Conservation (phyloP, 192 early-diverging fungal genomes). For the Pilaira anomala region DNA sequence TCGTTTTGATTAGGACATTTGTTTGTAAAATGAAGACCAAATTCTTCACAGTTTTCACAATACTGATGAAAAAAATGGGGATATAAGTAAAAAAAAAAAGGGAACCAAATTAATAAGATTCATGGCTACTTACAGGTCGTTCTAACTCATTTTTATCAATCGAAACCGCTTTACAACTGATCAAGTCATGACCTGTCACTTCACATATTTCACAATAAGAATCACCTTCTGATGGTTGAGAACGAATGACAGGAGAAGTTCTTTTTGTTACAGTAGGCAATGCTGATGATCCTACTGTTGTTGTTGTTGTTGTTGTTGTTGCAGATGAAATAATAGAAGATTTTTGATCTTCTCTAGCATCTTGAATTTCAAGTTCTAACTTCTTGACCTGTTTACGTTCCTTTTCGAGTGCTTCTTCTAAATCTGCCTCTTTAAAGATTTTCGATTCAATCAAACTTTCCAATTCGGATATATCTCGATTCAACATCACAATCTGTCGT, state of each 20-base stretch:
- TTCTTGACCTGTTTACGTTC: constrained; percentile 43
- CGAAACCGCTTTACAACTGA: constrained; percentile 55
- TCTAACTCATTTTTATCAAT: constrained; percentile 30
- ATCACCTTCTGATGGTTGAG: too few relatives aligned
- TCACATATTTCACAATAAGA: constrained; percentile 71
- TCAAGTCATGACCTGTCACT: constrained; percentile 56
- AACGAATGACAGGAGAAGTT: not conserved
- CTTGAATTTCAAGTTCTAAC: constrained; percentile 45
- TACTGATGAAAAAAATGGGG: constrained; percentile 44
- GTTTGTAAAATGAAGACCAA: constrained; percentile 65
- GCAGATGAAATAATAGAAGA: not conserved
- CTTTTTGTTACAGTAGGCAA: not conserved
- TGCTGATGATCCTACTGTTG: not conserved
- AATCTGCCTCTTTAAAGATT: constrained; percentile 69
- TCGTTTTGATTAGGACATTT: constrained; percentile 71
- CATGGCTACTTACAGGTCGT: constrained; percentile 40
- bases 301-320: not conserved
- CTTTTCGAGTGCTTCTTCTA: constrained; percentile 54
- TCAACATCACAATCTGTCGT: constrained; percentile 53
- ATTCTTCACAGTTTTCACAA: constrained; percentile 77
- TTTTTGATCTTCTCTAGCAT: constrained; percentile 38
- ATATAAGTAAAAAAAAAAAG: constrained; percentile 7
- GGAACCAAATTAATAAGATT: not conserved
- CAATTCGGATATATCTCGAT: constrained; percentile 63
- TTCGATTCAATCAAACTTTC: constrained; percentile 73